phyloP scores from a whole-genome alignment of 192 early-diverging fungal species.

The Oehlia diaphana region DNA sequence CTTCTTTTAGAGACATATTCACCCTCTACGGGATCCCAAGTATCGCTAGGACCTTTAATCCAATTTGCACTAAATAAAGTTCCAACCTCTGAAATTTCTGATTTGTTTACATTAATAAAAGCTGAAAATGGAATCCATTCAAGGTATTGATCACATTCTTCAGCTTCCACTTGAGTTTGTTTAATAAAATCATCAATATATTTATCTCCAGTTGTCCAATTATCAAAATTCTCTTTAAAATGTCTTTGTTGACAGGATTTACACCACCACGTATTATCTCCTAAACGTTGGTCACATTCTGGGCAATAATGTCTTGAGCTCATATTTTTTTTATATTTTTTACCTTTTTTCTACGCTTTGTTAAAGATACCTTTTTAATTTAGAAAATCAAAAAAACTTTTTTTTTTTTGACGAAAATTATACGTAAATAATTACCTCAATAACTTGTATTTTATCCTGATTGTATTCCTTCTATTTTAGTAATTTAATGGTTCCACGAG shows the following conservation, averaged over 20 bases:
- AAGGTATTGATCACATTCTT: constrained; percentile 21
- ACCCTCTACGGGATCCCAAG: constrained; percentile 1
- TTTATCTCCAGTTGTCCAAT: constrained; percentile 10
- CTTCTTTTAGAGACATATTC: constrained; percentile 5
- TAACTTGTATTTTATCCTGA: too few species aligned
- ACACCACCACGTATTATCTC: constrained; percentile 7
- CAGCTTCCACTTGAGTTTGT: constrained; percentile 18
- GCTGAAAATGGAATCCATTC: constrained; percentile 13
- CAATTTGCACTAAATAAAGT: constrained; percentile 22
- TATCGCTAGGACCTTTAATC: constrained; percentile 8
- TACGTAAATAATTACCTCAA: too few species aligned
- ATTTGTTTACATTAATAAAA: constrained; percentile 17
- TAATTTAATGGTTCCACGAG: too few species aligned
- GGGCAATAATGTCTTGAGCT: constrained; percentile 3
- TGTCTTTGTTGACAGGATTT: constrained; percentile 13
- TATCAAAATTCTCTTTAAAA: constrained; percentile 18
- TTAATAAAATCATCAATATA: constrained; percentile 17
- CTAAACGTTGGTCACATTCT: constrained; percentile 16
- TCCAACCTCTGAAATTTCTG: background rate
- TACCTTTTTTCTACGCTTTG: too few species aligned
- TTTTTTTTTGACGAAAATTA: too few species aligned
- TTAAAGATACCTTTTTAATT: too few species aligned
- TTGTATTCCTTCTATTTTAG: too few species aligned
- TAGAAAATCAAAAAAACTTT: too few species aligned
- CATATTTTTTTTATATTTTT: background rate